Evolutionary conservation across 768 basidiomycete species (phyloP), one percentile per base, ranked within the genome.

Genomic region (Leccinum fibrillosum): DNA sequence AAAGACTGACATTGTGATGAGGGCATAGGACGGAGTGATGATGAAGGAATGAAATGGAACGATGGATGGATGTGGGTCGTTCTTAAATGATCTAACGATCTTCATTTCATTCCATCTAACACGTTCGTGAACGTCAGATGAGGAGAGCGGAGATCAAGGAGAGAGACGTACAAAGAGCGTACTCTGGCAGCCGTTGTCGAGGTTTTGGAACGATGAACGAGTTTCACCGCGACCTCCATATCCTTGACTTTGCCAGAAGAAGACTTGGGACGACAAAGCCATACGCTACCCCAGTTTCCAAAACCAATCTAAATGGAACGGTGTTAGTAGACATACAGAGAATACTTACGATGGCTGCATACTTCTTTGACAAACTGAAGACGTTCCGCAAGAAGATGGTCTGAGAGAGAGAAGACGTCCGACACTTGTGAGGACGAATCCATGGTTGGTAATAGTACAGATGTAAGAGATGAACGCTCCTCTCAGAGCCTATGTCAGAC

Each of bases 41-140:
- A 96, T 88, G 79, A 98, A 98, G 4, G 90, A 89, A 67, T 94
- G 88, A 74, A 98, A 98, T 11, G 86, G 84, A 60, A 98, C 90
- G 73, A 98, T 89, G 60, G 91, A 90, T 0, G 94, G 94, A 69
- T 98, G 96, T 9, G 88, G 85, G 65, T 93, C 88, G 48, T 85
- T 75, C 76, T 89, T 90, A 72, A 98, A 85, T 11, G 86, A 78
- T 64, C 90, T 82, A 58, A 98, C 86, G 65, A 95, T 89, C 81
- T 96, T 96, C 94, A 95, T 95, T 78, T 98, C 94, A 69, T 94
- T 95, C 94, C 94, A 94, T 76, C 91, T 93, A n/a, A 49, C 32
- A 23, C 2, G 48, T 34, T 1, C 42, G 21, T 13, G 23, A 17
- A 9, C 6, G 32, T 68, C 59, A 55, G 52, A 13, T 8, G 35